Conservation (phyloP, 2,329 filamentous ascomycete genomes). For the Hawksworthiomyces lignivorus region DNA sequence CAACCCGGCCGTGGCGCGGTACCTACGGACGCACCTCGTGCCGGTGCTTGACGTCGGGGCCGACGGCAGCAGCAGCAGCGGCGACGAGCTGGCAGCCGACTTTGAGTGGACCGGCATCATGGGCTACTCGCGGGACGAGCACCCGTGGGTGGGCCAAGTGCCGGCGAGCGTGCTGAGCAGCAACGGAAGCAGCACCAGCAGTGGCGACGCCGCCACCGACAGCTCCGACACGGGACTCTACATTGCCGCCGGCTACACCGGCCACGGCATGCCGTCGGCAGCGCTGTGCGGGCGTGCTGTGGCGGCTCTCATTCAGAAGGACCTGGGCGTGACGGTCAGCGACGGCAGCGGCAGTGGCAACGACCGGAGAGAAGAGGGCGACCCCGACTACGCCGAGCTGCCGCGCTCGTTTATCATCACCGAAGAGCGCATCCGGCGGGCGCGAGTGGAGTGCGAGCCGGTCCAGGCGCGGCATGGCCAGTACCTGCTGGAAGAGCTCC, state of each 20-base stretch:
- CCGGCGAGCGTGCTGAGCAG: slow-evolving; percentile 31
- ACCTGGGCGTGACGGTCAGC: slow-evolving; percentile 6
- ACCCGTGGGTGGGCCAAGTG: slow-evolving; percentile 66
- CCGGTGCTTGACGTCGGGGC: slow-evolving; percentile 33
- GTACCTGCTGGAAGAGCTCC: slow-evolving; percentile 9
- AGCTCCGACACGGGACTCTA: slow-evolving; percentile 42
- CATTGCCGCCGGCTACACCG: slow-evolving; percentile 60
- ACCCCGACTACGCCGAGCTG: slow-evolving; percentile 17
- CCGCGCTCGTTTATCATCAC: slow-evolving; percentile 9
- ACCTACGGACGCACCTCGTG: slow-evolving; percentile 41
- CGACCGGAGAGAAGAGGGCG: slow-evolving; percentile 19
- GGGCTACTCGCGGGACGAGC: slow-evolving; percentile 61
- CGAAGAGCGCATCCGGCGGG: slow-evolving; percentile 8
- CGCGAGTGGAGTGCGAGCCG: slow-evolving; percentile 2
- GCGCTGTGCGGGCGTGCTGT: slow-evolving; percentile 58
- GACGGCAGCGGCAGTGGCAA: slow-evolving; percentile 23
- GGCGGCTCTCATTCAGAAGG: slow-evolving; percentile 46
- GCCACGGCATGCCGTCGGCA: slow-evolving; percentile 71
- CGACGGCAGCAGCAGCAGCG: slow-evolving; percentile 6
- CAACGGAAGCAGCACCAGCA: no score
- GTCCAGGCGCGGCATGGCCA: slow-evolving; percentile 6
- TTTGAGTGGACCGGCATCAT: slow-evolving; percentile 76
- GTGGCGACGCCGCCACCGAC: background rate
- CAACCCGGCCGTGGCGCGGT: slow-evolving; percentile 39
- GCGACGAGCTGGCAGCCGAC: slow-evolving; percentile 38